Percentiles rank a stretch among this genome's conserved stretches.
These are phyloP conservation scores for Glebionis coronaria DNA, from an alignment of 129 eudicot genomes.

Conservation along the genomic window DNA sequence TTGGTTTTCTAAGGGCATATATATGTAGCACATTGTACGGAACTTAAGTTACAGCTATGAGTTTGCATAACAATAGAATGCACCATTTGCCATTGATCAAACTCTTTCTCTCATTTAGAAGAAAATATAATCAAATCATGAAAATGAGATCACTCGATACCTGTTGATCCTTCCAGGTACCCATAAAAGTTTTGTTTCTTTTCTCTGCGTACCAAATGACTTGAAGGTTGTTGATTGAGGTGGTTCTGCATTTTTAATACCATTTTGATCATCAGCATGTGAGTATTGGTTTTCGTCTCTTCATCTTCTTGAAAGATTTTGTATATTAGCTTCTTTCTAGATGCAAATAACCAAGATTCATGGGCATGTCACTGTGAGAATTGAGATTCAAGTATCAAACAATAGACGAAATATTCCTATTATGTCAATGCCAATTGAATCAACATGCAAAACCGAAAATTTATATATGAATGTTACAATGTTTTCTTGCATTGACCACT, in stretches of 20 bases:
- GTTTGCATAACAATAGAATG: neutral
- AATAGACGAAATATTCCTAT: too few species aligned
- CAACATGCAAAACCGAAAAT: too few species aligned
- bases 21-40: neutral
- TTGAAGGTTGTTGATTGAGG: constrained; percentile 50
- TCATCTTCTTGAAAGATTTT: constrained; percentile 49
- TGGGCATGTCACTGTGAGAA: constrained; percentile 8
- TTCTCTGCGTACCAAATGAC: constrained; percentile 55
- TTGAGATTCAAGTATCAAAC: neutral
- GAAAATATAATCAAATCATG: neutral
- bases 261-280: constrained; percentile 37
- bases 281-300: constrained; percentile 41
- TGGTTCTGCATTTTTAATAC: constrained; percentile 41
- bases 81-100: constrained; percentile 7
- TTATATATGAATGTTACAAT: too few species aligned
- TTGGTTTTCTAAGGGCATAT: neutral
- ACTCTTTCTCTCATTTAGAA: neutral
- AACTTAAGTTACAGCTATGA: constrained; percentile 3
- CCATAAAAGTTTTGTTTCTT: constrained; percentile 50
- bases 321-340: constrained; percentile 49
- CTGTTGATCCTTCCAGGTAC: constrained; percentile 68
- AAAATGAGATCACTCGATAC: constrained; percentile 31
- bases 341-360: constrained; percentile 17
- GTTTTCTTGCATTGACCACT: too few species aligned
- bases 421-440: too few species aligned